phyloP scores from a whole-genome alignment of 1,284 basidiomycete species.

The Austroboletus rostrupii region DNA sequence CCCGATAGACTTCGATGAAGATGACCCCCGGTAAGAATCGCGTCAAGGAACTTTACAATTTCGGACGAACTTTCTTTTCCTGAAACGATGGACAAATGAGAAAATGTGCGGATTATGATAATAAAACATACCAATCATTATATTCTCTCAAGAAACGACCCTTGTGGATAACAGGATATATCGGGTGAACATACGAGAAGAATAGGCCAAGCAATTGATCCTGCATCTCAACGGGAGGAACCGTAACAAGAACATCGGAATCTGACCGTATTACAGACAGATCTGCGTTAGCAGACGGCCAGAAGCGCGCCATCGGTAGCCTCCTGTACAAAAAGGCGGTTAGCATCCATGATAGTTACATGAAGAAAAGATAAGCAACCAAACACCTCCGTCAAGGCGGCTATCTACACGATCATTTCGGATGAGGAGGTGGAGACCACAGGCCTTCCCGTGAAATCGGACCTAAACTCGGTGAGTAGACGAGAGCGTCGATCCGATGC shows the following conservation, averaged over 20 bases:
- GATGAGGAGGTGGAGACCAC: conserved; percentile 73
- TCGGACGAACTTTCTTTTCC: conserved; percentile 33
- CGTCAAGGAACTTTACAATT: not conserved
- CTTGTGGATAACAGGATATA: conserved; percentile 74
- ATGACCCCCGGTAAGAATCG: conserved; percentile 9
- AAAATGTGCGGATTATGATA: not conserved
- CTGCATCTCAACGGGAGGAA: conserved; percentile 60
- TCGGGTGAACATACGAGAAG: conserved; percentile 78
- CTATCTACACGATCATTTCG: conserved; percentile 62
- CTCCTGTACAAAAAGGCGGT: conserved; percentile 42
- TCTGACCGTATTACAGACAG: conserved; percentile 37
- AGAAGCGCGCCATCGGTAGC: conserved; percentile 71
- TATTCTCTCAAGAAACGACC: conserved; percentile 66
- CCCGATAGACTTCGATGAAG: conserved; percentile 14
- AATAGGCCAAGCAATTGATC: conserved; percentile 69
- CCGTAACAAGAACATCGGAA: conserved; percentile 40
- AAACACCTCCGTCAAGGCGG: conserved; percentile 70
- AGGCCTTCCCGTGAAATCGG: conserved; percentile 70
- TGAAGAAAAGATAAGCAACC: conserved; percentile 40
- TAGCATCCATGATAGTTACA: conserved; percentile 3
- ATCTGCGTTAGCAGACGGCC: conserved; percentile 51
- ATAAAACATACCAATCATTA: conserved; percentile 44
- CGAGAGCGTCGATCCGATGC: not conserved
- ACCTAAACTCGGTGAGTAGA: conserved; percentile 42
- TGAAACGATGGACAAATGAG: conserved; percentile 16